Evolutionary conservation across 345 rosid species (phyloP), one percentile per base, ranked within the genome.

Genomic region (Eucalyptus guilfoylei): DNA sequence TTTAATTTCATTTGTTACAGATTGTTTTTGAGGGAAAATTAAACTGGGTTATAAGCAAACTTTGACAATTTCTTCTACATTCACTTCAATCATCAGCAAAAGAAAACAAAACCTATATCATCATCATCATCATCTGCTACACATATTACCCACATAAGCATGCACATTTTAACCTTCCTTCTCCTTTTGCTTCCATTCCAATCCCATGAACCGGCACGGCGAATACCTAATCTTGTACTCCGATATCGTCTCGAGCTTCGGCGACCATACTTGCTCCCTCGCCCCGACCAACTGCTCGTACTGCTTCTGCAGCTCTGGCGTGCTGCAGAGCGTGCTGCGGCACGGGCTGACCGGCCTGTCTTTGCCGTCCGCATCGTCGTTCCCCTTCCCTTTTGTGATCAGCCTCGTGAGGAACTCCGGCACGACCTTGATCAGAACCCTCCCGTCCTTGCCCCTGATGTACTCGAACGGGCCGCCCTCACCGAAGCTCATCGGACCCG

Each of bases 401-500:
- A 93, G 90, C 86, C 92, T 94, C 34, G 89, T 90, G 83, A 95
- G 94, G 86, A 95, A 96, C 85, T 90, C 92, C 13, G 96, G 98
- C 88, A 88, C 87, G 34, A 96, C 94, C 92, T 94, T 96, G 8
- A 96, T 95, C 89, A 92, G 48, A 88, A 92, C 90, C 92, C 94
- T 91, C n/a, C 95, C 96, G 37, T 94, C 91, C 49, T 87, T 37
- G 6, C 94, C 94, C 81, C 91, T 90, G 19, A 91, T 52, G 86
- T 96, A 95, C 88, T 95, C 94, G 86, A 96, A 95, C 9, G 96
- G 96, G 26, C 92, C 90, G 40, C 92, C 89, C 9, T 92, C 92
- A 1, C 94, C 90, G 67, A 95, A 94, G 87, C 86, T 93, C 8
- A 95, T 64, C 4, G 95, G 93, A 5, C 89, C 89, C 3, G 89